These are phyloP conservation scores for Pseudopyrenochaeta lycopersici DNA, from an alignment of 2,329 filamentous ascomycete genomes.

Conservation along the genomic window DNA sequence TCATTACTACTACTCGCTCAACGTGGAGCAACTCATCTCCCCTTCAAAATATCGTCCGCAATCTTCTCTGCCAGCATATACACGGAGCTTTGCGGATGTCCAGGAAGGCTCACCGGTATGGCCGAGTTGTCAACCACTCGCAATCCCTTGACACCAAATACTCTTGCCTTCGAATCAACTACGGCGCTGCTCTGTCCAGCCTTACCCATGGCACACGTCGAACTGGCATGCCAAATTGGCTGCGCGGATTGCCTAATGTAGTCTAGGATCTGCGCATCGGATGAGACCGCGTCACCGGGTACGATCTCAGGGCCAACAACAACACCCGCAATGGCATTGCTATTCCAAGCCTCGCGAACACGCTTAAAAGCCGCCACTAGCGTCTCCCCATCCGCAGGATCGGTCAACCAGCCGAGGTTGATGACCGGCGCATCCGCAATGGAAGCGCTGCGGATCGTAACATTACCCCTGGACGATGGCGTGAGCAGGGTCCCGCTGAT, in stretches of 20 bases:
- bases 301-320: conserved; percentile 33
- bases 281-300: conserved; percentile 31
- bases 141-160: conserved; percentile 45
- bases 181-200: conserved; percentile 38
- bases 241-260: conserved; percentile 45
- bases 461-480: conserved; percentile 34
- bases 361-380: conserved; percentile 43
- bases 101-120: conserved; percentile 46
- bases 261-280: conserved; percentile 32
- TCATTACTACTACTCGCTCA: too few species aligned
- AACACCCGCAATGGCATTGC: conserved; percentile 25
- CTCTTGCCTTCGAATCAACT: conserved; percentile 43
- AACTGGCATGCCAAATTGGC: conserved; percentile 30
- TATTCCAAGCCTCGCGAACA: conserved; percentile 35
- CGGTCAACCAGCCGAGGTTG: conserved; percentile 44
- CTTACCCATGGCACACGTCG: conserved; percentile 38
- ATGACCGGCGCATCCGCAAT: conserved; percentile 43
- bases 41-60: conserved; percentile 14
- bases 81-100: conserved; percentile 41
- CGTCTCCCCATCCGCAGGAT: conserved; percentile 41
- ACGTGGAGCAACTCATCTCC: not conserved
- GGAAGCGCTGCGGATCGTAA: conserved; percentile 40
- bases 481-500: conserved; percentile 25
- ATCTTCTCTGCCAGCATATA: conserved; percentile 34
- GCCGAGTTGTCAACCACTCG: conserved; percentile 46